A percentile compares a stretch with the other conserved stretches of the same genome.
Conservation (phyloP, 2,329 filamentous ascomycete species). For the Dactylellina leptospora region DNA sequence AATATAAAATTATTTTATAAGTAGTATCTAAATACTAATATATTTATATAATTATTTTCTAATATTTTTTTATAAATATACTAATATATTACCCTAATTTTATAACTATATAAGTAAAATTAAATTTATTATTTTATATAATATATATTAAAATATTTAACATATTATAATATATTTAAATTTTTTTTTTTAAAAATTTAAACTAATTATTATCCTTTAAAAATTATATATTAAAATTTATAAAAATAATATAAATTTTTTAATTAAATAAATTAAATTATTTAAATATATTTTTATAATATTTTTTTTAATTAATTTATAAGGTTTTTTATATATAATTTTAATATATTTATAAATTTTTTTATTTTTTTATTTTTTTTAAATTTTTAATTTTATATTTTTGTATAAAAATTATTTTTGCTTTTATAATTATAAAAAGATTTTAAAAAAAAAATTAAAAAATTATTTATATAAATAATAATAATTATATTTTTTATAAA, state of each 20-base stretch:
- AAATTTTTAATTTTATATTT: neutral
- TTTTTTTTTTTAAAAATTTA: neutral
- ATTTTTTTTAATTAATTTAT: neutral
- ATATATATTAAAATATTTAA: neutral
- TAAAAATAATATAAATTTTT: neutral
- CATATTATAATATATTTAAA: neutral
- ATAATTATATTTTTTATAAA: neutral
- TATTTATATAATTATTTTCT: neutral
- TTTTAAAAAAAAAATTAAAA: too few species aligned
- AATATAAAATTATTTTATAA: neutral
- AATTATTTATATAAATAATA: neutral
- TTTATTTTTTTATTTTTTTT: neutral
- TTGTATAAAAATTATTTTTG: neutral
- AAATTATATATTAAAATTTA: neutral
- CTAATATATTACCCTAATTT: neutral
- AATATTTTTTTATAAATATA: constrained; percentile 1
- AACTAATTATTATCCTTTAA: too few species aligned
- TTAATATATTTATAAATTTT: neutral
- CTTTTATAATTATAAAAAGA: neutral
- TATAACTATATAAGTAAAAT: constrained; percentile 4
- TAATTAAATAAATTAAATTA: neutral
- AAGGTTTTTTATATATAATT: too few species aligned
- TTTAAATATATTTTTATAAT: neutral
- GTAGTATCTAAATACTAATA: neutral
- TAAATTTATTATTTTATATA: neutral